Base-by-base conservation (phyloP, 176 grass and related monocot genomes). In the Bonia amplexicaulis region DNA sequence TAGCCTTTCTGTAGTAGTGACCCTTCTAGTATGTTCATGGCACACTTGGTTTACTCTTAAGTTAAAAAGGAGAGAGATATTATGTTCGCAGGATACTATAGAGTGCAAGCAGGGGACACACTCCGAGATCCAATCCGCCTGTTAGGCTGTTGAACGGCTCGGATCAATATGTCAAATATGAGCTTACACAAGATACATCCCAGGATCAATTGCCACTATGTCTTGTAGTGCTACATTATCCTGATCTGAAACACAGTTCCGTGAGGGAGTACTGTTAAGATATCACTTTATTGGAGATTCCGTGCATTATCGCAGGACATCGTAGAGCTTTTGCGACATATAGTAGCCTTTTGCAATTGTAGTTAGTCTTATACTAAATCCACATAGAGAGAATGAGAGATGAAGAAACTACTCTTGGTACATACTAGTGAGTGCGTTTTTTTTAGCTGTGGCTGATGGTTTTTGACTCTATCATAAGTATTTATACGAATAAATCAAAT, bases 11-110 rank as follows among this genome's bases (percentile, higher is more conserved):
- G n/a, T n/a, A n/a, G n/a, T n/a, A n/a, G n/a, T n/a, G n/a, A n/a
- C 83, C 11, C 39, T 68, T 42, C 49, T 9, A 22, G 3, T 37
- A 45, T 71, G 1, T 23, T 58, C 37, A 45, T 57, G 6, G 0
- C 10, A 54, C 61, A n/a, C 40, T 57, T 84, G 12, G 37, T 84
- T 40, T 84, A 13, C 62, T n/a, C n/a, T n/a, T n/a, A 74, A 64
- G 42, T 37, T 16, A 31, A 55, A 71, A 47, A 61, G 33, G 29
- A 60, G 25, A 71, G 57, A 61, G 35, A 54, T 25, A 54, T 25
- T 15, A 20, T 59, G 49, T 45, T 13, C 35, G 1, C 2, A 10
- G n/a, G 49, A 9, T 26, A 27, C 69, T 27, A 59, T 11, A 11
- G 22, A 22, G 20, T 22, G 53, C 19, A 55, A 55, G 22, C 19